These are phyloP conservation scores for Trametes coccinea DNA, from an alignment of 768 basidiomycete genomes.

Conservation along the genomic window DNA sequence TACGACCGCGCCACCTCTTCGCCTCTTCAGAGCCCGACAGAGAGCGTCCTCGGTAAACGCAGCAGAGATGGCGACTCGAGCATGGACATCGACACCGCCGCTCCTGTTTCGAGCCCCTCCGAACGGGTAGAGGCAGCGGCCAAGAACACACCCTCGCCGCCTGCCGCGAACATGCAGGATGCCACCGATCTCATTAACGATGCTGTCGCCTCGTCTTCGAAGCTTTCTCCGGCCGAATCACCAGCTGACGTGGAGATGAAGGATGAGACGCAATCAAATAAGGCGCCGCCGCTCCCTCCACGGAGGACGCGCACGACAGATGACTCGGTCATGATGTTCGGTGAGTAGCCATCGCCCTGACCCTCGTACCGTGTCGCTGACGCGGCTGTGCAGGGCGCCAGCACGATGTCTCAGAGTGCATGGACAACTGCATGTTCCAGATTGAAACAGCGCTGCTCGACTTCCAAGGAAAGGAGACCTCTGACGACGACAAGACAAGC, in stretches of 20 bases:
- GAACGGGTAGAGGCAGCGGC: neutral
- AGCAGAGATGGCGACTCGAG: slow-evolving; percentile 40
- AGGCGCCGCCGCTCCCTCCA: slow-evolving; percentile 56
- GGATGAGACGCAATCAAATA: slow-evolving; percentile 36
- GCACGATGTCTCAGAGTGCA: slow-evolving; percentile 97
- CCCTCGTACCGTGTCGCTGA: neutral
- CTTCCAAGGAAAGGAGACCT: slow-evolving; percentile 53
- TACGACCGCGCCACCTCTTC: slow-evolving; percentile 36
- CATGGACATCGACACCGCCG: slow-evolving; percentile 49
- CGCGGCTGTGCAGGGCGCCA: slow-evolving; percentile 68
- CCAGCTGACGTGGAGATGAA: slow-evolving; percentile 35
- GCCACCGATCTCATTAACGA: slow-evolving; percentile 9
- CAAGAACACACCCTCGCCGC: slow-evolving; percentile 37
- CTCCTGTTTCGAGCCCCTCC: slow-evolving; percentile 2
- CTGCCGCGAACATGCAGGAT: slow-evolving; percentile 30
- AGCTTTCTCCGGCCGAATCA: slow-evolving; percentile 13
- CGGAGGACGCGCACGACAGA: slow-evolving; percentile 52
- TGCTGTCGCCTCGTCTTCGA: slow-evolving; percentile 26
- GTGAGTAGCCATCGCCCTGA: slow-evolving; percentile 37
- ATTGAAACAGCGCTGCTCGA: slow-evolving; percentile 90
- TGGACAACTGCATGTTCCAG: slow-evolving; percentile 99
- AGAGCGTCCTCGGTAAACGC: slow-evolving; percentile 69
- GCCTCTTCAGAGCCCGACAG: slow-evolving; percentile 24
- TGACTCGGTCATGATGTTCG: slow-evolving; percentile 89
- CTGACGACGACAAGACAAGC: slow-evolving; percentile 62